A percentile compares a stretch with the other conserved stretches of the same genome.
Conservation (phyloP, 1,284 basidiomycete species). For the Fomitopsis palustris region DNA sequence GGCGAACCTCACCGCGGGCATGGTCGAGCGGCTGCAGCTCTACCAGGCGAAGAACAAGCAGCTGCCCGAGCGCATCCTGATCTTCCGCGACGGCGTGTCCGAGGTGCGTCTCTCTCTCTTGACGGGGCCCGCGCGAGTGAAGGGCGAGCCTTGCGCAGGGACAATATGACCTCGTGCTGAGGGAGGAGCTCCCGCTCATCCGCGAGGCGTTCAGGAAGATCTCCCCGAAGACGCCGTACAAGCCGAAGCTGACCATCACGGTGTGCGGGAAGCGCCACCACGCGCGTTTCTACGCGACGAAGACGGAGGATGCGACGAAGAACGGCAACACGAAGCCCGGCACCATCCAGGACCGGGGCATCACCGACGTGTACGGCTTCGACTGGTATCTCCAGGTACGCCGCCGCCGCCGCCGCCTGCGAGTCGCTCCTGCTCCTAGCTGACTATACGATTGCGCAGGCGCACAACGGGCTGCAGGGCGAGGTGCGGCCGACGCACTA, state of each 20-base stretch:
- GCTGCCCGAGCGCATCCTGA: conserved; percentile 60
- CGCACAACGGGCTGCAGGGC: conserved; percentile 68
- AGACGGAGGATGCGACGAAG: conserved; percentile 41
- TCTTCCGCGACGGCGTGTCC: conserved; percentile 76
- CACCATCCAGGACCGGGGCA: conserved; percentile 71
- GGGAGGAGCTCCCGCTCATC: conserved; percentile 56
- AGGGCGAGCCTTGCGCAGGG: conserved; percentile 39
- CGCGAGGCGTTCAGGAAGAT: conserved; percentile 54
- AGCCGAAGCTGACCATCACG: conserved; percentile 64
- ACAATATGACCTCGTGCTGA: conserved; percentile 59
- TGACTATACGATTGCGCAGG: conserved; percentile 19
- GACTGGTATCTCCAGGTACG: conserved; percentile 72
- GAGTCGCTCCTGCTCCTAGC: not conserved
- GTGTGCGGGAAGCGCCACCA: conserved; percentile 81
- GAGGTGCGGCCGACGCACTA: conserved; percentile 71
- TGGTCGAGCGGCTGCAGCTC: conserved; percentile 59
- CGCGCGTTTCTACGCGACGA: conserved; percentile 60
- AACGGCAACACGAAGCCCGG: conserved; percentile 75
- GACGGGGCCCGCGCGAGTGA: not conserved
- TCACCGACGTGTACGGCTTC: conserved; percentile 68
- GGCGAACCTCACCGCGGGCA: conserved; percentile 59
- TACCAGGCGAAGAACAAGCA: conserved; percentile 50
- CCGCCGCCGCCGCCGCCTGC: not conserved
- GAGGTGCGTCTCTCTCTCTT: conserved; percentile 39
- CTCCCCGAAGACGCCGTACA: conserved; percentile 43